Evolutionary conservation across 1,284 basidiomycete species (phyloP), one percentile per base, ranked within the genome.

Genomic region (Kwoniella shivajii): DNA sequence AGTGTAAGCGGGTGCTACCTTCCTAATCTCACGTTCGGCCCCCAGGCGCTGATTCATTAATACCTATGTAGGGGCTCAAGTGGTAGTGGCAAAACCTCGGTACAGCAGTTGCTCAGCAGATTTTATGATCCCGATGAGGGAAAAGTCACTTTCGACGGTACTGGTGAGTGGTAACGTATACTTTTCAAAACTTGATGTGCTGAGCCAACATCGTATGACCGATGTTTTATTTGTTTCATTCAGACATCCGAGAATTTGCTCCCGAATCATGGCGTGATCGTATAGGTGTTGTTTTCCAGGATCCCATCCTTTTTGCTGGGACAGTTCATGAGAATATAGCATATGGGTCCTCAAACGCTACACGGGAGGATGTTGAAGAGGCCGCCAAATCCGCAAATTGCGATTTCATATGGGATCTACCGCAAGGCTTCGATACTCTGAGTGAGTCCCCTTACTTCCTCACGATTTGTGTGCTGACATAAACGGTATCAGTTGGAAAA

Each of bases 101-200:
- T 96, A 38, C 92, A 95, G 69, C 87, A 89, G 9, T 82, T 98
- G 7, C 82, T 99, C 47, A 81, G 95, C 61, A 83, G 94, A 47
- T 98, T 91, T 80, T 99, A 99, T 75, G 94, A 98, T 72, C 94
- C 95, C 0, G 80, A 86, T 26, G 78, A 82, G 33, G 96, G 96
- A 0, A 84, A 82, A 51, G 84, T 98, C 47, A 87, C 87, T 0
- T 92, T 89, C 64, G 89, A 94, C 71, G 92, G 90, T 3, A 84
- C 88, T 80, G 91, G 92, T 88, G 57, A 50, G 78, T 60, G 22
- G 3, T n/a, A n/a, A n/a, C n/a, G n/a, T n/a, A n/a, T n/a, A 29
- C 27, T 3, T 41, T 16, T n/a, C 39, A 22, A 7, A 5, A 6
- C 4, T 24, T 6, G 6, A 26, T 29, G 29, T 18, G 4, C 22